Conservation (phyloP, 352 stramenopile species). For the Globisporangium cederbergense region DNA sequence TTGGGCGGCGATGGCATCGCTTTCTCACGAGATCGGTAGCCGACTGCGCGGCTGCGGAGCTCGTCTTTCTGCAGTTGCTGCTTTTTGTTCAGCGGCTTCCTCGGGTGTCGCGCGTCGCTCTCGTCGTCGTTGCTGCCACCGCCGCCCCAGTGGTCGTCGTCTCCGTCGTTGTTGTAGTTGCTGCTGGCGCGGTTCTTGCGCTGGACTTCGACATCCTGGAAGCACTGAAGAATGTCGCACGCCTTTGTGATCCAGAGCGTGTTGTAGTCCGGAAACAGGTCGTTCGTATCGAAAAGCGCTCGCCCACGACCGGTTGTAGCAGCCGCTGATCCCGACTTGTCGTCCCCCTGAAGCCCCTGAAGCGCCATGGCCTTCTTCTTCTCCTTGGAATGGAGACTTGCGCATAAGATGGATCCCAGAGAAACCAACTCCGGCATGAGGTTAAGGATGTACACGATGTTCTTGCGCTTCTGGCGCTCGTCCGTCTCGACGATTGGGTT, state of each 20-base stretch:
- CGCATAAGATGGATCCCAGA: conserved; percentile 52
- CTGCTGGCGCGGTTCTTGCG: conserved; percentile 17
- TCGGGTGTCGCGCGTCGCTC: conserved; percentile 15
- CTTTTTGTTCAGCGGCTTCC: conserved; percentile 40
- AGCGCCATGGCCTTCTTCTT: conserved; percentile 38
- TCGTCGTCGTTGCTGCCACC: conserved; percentile 19
- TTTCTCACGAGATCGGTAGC: conserved; percentile 57
- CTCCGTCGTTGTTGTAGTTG: conserved; percentile 6
- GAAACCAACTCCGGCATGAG: conserved; percentile 61
- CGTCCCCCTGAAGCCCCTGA: background rate
- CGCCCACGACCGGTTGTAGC: conserved; percentile 16
- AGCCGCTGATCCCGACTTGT: background rate
- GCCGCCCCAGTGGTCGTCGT: conserved; percentile 18
- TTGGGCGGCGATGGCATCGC: conserved; percentile 49
- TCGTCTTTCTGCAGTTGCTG: conserved; percentile 71
- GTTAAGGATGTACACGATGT: conserved; percentile 78
- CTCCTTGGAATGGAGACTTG: conserved; percentile 43
- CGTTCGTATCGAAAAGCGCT: conserved; percentile 41
- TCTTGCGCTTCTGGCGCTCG: conserved; percentile 59
- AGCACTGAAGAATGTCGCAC: conserved; percentile 51
- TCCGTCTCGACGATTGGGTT: conserved; percentile 69
- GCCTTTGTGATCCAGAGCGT: conserved; percentile 48
- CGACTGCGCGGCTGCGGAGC: conserved; percentile 54
- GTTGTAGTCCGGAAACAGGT: conserved; percentile 31
- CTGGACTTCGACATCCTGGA: conserved; percentile 34